A percentile compares a stretch with the other conserved stretches of the same genome.
phyloP scores from a whole-genome alignment of 2,329 filamentous ascomycete genomes.

The Hymenoscyphus fraxineus region DNA sequence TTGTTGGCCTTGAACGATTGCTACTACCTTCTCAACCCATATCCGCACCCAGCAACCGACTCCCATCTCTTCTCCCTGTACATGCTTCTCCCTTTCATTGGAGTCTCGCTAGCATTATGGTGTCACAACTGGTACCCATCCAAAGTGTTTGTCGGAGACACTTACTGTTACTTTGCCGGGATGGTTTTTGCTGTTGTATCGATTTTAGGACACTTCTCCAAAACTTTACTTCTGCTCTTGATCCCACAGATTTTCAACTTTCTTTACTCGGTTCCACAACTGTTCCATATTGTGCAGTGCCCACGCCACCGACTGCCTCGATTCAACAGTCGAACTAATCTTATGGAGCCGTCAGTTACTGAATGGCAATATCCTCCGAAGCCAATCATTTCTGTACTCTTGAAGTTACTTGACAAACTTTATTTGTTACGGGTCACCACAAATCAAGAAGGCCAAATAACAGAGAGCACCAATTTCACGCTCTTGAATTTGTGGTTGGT shows the following conservation, averaged over 20 bases:
- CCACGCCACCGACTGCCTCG: slow-evolving; percentile 86
- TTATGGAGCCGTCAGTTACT: slow-evolving; percentile 83
- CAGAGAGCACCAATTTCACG: slow-evolving; percentile 85
- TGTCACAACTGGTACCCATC: slow-evolving; percentile 95
- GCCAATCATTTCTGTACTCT: slow-evolving; percentile 54
- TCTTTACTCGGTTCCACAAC: slow-evolving; percentile 84
- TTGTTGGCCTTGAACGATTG: slow-evolving; percentile 83
- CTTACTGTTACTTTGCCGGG: slow-evolving; percentile 98
- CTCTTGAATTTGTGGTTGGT: slow-evolving; percentile 95
- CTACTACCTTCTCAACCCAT: slow-evolving; percentile 78
- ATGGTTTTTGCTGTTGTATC: slow-evolving; percentile 98
- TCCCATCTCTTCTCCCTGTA: slow-evolving; percentile 96
- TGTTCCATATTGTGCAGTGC: slow-evolving; percentile 87
- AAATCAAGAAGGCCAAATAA: slow-evolving; percentile 66
- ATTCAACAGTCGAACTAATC: slow-evolving; percentile 79
- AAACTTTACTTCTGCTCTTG: slow-evolving; percentile 86
- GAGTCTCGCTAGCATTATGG: slow-evolving; percentile 81
- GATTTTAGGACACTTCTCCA: slow-evolving; percentile 96
- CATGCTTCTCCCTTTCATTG: slow-evolving; percentile 88
- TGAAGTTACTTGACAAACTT: slow-evolving; percentile 67
- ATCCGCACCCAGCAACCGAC: slow-evolving; percentile 90
- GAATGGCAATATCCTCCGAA: slow-evolving; percentile 71
- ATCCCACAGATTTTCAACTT: slow-evolving; percentile 97
- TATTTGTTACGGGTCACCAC: slow-evolving; percentile 64
- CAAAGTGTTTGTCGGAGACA: slow-evolving; percentile 93